Base-by-base conservation (phyloP, 805 yeast genomes). In the Candida parachauliodes region DNA sequence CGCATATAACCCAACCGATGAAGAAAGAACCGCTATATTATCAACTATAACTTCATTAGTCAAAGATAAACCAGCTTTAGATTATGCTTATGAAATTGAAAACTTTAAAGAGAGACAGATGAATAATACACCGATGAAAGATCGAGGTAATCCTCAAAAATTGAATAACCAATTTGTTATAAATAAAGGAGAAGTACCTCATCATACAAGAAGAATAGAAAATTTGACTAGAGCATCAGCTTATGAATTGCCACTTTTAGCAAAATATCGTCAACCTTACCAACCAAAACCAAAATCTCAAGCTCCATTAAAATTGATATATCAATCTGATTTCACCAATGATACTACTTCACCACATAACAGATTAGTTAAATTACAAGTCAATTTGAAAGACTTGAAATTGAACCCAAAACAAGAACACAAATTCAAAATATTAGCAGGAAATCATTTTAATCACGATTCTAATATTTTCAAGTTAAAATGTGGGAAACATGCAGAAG, bases 221-320 rank as follows among this genome's bases (percentile, higher is more conserved):
- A 77, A 83, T 46, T 79, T 81, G 51, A 81, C 81, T 53, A 75
- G 97, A 50, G 70, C 87, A 30, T 87, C 94, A 8, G 96, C 97
- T 0, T 91, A 83, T 62, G 98, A 91, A 57, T 74, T 91, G 70
- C 98, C 98, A 5, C 74, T 79, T 39, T 70, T 93, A 46, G 79
- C 81, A 28, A 79, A 87, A 58, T 84, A 72, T 56, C 81, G 91
- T 49, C 79, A 83, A 59, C 72, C 70, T 42, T 89, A 85, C 65
- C 57, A 52, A 23, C 81, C 81, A 15, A 68, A 68, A 10, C 47
- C 69, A 5, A 47, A 49, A 8, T 54, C 51, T 12, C 65, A 68
- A 19, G 59, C 69, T 8, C 88, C 88, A 4, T 65, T 88, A 28
- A 67, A 68, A 26, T 84, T 83, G 53, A 77, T 80, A 48, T 89